phyloP scores from a whole-genome alignment of 164 flowering plant species.

The Stephania japonica region DNA sequence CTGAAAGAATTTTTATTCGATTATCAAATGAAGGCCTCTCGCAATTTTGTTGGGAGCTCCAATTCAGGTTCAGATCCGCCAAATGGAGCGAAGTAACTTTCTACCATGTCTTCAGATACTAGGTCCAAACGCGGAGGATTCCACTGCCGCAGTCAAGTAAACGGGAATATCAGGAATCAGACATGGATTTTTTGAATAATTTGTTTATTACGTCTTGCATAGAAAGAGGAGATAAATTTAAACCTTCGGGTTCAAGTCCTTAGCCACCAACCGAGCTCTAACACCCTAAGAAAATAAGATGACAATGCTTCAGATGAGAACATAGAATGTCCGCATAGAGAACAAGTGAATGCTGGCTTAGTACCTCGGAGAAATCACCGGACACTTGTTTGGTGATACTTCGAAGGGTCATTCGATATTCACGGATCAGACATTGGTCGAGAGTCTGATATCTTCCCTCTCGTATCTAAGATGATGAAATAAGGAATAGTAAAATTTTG shows the following conservation, averaged over 20 bases:
- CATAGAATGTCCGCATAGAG: neutral
- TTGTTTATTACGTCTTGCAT: neutral
- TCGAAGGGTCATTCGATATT: conserved; percentile 69
- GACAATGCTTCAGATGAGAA: neutral
- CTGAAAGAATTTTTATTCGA: conserved; percentile 3
- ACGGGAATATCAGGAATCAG: neutral
- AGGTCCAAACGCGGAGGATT: conserved; percentile 57
- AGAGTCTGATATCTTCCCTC: conserved; percentile 82
- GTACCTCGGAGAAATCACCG: conserved; percentile 78
- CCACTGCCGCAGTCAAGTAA: conserved; percentile 52
- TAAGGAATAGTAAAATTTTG: neutral
- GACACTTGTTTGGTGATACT: conserved; percentile 54
- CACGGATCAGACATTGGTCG: conserved; percentile 75
- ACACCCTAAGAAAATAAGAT: conserved; percentile 48
- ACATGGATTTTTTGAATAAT: neutral
- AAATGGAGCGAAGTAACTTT: conserved; percentile 47
- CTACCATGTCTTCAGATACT: conserved; percentile 81
- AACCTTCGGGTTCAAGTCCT: conserved; percentile 90
- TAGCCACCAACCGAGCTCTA: conserved; percentile 74
- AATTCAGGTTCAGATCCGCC: conserved; percentile 58
- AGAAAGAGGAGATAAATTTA: neutral
- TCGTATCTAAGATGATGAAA: conserved; percentile 46
- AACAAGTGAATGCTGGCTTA: neutral
- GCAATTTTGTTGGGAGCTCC: conserved; percentile 49
- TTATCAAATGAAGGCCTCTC: conserved; percentile 51